Evolutionary conservation across 2,329 filamentous ascomycete species (phyloP), one percentile per base, ranked within the genome.

Genomic region (Trichoderma sp.): DNA sequence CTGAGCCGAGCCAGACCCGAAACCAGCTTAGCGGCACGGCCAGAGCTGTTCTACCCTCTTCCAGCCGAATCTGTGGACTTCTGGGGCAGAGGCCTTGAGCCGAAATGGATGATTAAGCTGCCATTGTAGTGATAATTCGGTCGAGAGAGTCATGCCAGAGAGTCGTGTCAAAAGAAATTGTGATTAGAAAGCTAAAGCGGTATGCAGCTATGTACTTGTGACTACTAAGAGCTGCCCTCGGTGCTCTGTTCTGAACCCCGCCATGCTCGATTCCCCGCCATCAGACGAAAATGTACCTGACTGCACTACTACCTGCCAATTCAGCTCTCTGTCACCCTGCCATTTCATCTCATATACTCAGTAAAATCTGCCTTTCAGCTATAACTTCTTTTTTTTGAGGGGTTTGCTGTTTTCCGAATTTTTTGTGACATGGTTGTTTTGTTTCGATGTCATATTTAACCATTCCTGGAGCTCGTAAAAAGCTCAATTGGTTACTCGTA

Each of bases 31-130:
- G 81, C 71, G 74, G 59, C 39, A 24, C 61, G 39, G 51, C 70
- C 68, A 72, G 66, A 69, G 24, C 68, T 73, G 73, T 80, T 81
- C 79, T 74, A 81, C 75, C 71, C 71, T 75, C 74, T 81, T 81
- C 79, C 76, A 80, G 75, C 77, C 73, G 75, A 72, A 71, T 80
- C 78, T 68, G 68, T 69, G 67, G 66, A 37, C 46, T 28, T 28
- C 24, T 49, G 21, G 32, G 59, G 49, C 34, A 43, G 46, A 24
- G 18, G n/a, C 32, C 49, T 51, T 66, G 21, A 30, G 64, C 52
- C 64, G 64, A 66, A 34, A 34, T 13, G n/a, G 64, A 66, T 66
- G 52, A 55, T 34, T 54, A 63, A 63, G 60, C 60, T 46, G 59
- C 39, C 26, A 8, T 51, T 21, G 11, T 61, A 16, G 8, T 49